Percentiles rank a stretch among this genome's conserved stretches.
phyloP scores from a whole-genome alignment of 345 rosid species.

The Clarkia xantiana region DNA sequence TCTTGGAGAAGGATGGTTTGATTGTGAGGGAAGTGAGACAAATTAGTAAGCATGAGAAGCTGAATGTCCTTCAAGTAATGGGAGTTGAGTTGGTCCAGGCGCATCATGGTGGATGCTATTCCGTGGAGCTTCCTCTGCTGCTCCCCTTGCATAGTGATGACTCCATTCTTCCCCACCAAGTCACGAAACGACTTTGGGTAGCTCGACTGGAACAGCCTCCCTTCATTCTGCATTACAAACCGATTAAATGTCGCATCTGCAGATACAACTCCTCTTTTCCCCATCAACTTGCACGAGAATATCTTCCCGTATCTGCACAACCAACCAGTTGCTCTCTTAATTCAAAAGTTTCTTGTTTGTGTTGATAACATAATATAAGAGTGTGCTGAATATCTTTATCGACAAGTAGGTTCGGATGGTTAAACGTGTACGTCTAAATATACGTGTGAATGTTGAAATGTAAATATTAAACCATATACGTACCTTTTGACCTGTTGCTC shows the following conservation, averaged over 20 bases:
- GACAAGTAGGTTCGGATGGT: too few species aligned
- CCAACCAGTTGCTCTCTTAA: background rate
- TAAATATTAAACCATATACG: background rate
- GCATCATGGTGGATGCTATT: slow-evolving; percentile 71
- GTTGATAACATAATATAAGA: too few species aligned
- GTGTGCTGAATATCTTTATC: too few species aligned
- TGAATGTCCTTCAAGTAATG: slow-evolving; percentile 61
- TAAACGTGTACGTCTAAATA: too few species aligned
- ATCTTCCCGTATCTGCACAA: slow-evolving; percentile 51
- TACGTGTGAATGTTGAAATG: too few species aligned
- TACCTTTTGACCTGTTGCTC: slow-evolving; percentile 51
- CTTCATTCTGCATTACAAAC: slow-evolving; percentile 70
- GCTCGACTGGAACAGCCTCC: slow-evolving; percentile 64
- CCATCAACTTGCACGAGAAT: slow-evolving; percentile 67
- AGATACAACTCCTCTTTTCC: slow-evolving; percentile 64
- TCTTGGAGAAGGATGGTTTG: slow-evolving; percentile 59
- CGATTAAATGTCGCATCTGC: slow-evolving; percentile 56
- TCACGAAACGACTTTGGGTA: slow-evolving; percentile 82
- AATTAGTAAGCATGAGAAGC: slow-evolving; percentile 31
- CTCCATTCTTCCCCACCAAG: slow-evolving; percentile 73
- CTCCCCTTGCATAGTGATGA: slow-evolving; percentile 67
- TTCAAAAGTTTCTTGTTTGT: background rate
- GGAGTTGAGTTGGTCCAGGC: slow-evolving; percentile 49
- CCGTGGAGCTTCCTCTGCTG: slow-evolving; percentile 66
- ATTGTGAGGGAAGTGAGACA: slow-evolving; percentile 23